Conservation (phyloP, 352 stramenopile genomes). For the Phytophthora melonis region DNA sequence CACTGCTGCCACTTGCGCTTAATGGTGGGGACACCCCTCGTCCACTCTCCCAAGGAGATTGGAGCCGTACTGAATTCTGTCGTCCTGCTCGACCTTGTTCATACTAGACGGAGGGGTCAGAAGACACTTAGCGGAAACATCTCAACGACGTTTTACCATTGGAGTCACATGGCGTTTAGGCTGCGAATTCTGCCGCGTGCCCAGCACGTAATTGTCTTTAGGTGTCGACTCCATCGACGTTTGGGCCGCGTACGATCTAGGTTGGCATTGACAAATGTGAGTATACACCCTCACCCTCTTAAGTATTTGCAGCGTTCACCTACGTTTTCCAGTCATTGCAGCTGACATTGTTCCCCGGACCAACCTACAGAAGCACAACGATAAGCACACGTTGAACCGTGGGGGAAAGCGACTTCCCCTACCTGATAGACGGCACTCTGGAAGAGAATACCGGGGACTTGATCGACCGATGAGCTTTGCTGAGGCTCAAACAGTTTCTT, state of each 20-base stretch:
- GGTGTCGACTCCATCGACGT: slow-evolving; percentile 58
- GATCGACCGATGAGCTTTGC: slow-evolving; percentile 48
- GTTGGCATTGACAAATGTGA: not conserved
- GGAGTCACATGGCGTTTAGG: slow-evolving; percentile 72
- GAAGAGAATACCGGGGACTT: slow-evolving; percentile 62
- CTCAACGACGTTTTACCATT: slow-evolving; percentile 41
- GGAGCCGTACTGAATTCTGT: slow-evolving; percentile 15
- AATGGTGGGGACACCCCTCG: slow-evolving; percentile 24
- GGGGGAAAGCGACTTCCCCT: not conserved
- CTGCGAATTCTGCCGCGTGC: slow-evolving; percentile 63
- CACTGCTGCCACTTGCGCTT: slow-evolving; percentile 37
- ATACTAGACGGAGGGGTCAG: slow-evolving; percentile 31
- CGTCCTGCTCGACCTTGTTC: slow-evolving; percentile 30
- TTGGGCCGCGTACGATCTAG: slow-evolving; percentile 72
- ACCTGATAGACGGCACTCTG: slow-evolving; percentile 77
- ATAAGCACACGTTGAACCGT: not conserved
- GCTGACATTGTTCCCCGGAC: slow-evolving; percentile 50
- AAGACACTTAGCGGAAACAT: not conserved
- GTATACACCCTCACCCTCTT: not conserved
- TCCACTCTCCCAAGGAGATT: slow-evolving; percentile 24
- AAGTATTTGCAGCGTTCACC: slow-evolving; percentile 10
- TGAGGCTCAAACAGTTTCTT: slow-evolving; percentile 73
- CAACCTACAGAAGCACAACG: slow-evolving; percentile 42
- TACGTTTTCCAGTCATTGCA: slow-evolving; percentile 81
- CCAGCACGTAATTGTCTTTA: slow-evolving; percentile 56